Evolutionary conservation across 768 basidiomycete genomes (phyloP), one percentile per base, ranked within the genome.

Genomic region (Scleroderma citrinum): DNA sequence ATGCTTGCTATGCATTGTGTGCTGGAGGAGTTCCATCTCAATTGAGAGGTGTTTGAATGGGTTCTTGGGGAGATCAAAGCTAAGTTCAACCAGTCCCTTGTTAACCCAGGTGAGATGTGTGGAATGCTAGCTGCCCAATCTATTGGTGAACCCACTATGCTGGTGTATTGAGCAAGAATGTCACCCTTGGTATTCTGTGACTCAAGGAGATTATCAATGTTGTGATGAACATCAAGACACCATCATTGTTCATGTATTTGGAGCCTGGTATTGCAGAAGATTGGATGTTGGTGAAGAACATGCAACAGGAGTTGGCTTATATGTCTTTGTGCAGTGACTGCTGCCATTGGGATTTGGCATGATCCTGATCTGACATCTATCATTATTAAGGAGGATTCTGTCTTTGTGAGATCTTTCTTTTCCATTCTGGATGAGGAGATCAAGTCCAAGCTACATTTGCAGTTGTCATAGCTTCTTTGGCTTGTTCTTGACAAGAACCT

Each of bases 111-210:
- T 39, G 96, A 98, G 70, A 99, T 99, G 96, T 98, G 96, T 56
- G 96, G 96, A 38, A 96, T 92, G 0, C 80, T 98, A 17, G 88
- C 95, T 31, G 96, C 96, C 1, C 96, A 99, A 71, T 98, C 96
- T 0, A 99, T 98, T 56, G 96, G 96, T 68, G 96, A 98, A 74
- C 96, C 96, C 96, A 99, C 70, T 98, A 97, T 66, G 96, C 96
- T 52, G 96, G 96, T 85, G 96, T 99, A 21, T 95, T 96, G n/a
- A 92, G 89, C 62, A 98, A 98, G 73, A 97, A 96, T 69, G 96
- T 99, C 44, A 99, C 96, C 0, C 90, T 98, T 51, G 96, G 96
- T 84, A 96, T 99, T 2, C 95, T 58, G n/a, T n/a, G n/a, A n/a
- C n/a, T n/a, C n/a, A n/a, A n/a, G n/a, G n/a, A n/a, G n/a, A n/a